Base-by-base conservation (phyloP, 2,329 filamentous ascomycete species). In the Herpomyces periplanetae region DNA sequence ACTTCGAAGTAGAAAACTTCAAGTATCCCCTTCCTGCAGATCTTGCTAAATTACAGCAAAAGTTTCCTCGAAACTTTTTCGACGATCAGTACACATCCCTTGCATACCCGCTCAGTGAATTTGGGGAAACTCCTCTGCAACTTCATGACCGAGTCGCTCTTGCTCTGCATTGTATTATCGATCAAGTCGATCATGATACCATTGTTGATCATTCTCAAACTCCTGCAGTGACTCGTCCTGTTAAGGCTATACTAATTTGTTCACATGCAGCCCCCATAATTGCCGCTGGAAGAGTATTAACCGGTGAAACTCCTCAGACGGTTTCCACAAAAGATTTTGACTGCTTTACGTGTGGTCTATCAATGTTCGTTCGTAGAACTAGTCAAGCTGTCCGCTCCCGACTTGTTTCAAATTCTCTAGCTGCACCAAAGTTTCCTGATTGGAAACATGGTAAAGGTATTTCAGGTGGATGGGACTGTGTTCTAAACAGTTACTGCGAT, bases 211-310 rank as follows among this genome's bases (percentile, higher is more conserved):
- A n/a, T n/a, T n/a, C n/a, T n/a, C n/a, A n/a, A n/a, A n/a, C n/a
- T n/a, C n/a, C n/a, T n/a, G n/a, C n/a, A n/a, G n/a, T n/a, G n/a
- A n/a, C n/a, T n/a, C n/a, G n/a, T n/a, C n/a, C n/a, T n/a, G 43
- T 46, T 13, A 55, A 51, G 29, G 50, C 65, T 0, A 47, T 87
- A 10, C 38, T 88, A 15, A 47, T 96, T 15, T 87, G 68, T 39
- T 63, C 66, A 1, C 80, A 96, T 41, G 80, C 80, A 2, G 80
- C 80, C 3, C 56, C 61, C 5, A 51, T 91, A 30, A 88, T 96
- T 33, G 62, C 65, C 5, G 51, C 80, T 27, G 75, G 75, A 1
- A 51, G 80, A 15, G 58, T 56, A 1, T 42, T 96, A 28, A 88
- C 73, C 2, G 71, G 69, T 0, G 5, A 17, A 8, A 17, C 13